Evolutionary conservation across 768 basidiomycete genomes (phyloP).

Genomic region (Agaricus subrufescens): DNA sequence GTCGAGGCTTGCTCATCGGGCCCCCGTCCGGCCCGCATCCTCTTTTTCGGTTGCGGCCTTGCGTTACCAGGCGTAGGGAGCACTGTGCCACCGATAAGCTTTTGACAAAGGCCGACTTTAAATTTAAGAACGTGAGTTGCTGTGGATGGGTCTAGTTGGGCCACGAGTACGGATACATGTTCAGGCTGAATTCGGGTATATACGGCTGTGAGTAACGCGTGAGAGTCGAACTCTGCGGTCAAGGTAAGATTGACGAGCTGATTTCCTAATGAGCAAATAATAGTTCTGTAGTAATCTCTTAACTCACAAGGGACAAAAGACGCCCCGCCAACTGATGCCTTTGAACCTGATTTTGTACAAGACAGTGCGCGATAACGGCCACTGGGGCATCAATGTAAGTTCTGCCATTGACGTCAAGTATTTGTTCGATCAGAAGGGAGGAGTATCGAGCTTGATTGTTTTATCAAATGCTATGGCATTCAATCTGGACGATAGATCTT

Average conservation of each 20-base stretch:
- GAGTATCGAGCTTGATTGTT: conserved; percentile 33
- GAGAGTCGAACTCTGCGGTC: conserved; percentile 30
- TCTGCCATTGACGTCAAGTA: conserved; percentile 11
- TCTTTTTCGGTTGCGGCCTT: conserved; percentile 7
- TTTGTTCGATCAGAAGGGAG: conserved; percentile 16
- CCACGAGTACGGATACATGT: conserved; percentile 2
- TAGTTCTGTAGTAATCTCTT: background rate
- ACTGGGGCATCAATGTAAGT: conserved; percentile 12
- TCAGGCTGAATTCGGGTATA: conserved; percentile 24
- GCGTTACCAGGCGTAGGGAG: background rate
- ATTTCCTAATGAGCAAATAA: background rate
- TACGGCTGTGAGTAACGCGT: conserved; percentile 29
- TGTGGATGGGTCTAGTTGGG: conserved; percentile 3
- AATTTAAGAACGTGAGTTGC: conserved; percentile 27
- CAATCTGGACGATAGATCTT: conserved; percentile 8
- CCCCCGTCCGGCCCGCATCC: background rate
- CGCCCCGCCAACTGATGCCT: conserved; percentile 25
- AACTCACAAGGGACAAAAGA: conserved; percentile 18
- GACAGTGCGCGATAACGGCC: conserved; percentile 24
- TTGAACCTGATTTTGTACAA: conserved; percentile 22
- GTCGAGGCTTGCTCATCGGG: background rate
- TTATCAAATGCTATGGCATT: background rate
- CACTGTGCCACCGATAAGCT: conserved; percentile 20
- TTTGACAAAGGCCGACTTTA: conserved; percentile 36
- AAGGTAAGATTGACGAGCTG: conserved; percentile 39